These are phyloP conservation scores for Syzygium grande DNA, from an alignment of 345 rosid species.

Conservation along the genomic window DNA sequence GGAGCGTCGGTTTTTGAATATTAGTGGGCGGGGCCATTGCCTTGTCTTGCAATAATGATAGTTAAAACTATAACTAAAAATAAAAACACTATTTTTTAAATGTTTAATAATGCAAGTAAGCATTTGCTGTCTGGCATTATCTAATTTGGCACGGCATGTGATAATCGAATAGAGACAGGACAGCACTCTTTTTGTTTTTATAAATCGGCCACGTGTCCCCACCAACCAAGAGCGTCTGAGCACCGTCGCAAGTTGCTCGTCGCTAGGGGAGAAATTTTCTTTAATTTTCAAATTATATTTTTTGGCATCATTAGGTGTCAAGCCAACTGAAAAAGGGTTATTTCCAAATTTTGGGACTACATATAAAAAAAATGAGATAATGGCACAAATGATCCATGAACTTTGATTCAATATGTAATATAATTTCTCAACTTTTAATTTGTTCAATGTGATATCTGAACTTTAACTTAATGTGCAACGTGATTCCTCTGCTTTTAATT, in stretches of 20 bases:
- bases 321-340: not conserved
- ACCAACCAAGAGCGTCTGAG: not conserved
- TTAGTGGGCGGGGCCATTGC: not conserved
- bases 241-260: not conserved
- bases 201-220: not conserved
- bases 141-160: not conserved
- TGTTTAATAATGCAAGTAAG: not conserved
- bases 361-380: not conserved
- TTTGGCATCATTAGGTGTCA: not conserved
- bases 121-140: not conserved
- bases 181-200: fast-evolving
- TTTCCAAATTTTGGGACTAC: not conserved
- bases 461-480: too few relatives aligned
- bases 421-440: too few relatives aligned
- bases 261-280: fast-evolving
- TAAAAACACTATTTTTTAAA: not conserved
- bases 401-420: too few relatives aligned
- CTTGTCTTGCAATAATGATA: not conserved
- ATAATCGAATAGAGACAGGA: not conserved
- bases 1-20: not conserved
- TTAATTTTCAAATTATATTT: not conserved
- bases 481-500: too few relatives aligned
- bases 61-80: too few relatives aligned
- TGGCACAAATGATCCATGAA: too few relatives aligned
- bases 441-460: too few relatives aligned